Evolutionary conservation across 2,329 filamentous ascomycete species (phyloP).

Genomic region (Trichoderma sp.): DNA sequence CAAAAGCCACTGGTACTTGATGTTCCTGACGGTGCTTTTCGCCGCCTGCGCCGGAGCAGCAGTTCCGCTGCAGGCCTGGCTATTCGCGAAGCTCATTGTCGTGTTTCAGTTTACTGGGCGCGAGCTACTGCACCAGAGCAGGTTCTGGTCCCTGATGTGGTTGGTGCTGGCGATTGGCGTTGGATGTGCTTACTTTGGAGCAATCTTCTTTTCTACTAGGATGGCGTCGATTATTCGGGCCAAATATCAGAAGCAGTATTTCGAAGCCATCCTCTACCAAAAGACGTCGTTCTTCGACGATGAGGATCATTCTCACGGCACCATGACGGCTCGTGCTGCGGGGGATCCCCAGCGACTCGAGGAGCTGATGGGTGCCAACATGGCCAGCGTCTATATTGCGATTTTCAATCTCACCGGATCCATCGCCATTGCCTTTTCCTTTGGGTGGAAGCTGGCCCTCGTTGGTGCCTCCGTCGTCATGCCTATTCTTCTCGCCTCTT

Average conservation of each 20-base stretch:
- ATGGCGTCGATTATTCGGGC: slow-evolving; percentile 49
- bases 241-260: slow-evolving; percentile 58
- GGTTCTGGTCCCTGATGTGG: slow-evolving; percentile 67
- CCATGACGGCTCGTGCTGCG: slow-evolving; percentile 54
- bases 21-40: slow-evolving; percentile 48
- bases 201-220: slow-evolving; percentile 39
- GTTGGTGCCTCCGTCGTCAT: slow-evolving; percentile 61
- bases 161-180: slow-evolving; percentile 53
- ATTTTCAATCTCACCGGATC: slow-evolving; percentile 64
- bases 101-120: slow-evolving; percentile 43
- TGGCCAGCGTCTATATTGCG: slow-evolving; percentile 60
- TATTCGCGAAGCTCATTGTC: slow-evolving; percentile 53
- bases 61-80: slow-evolving; percentile 50
- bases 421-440: slow-evolving; percentile 64
- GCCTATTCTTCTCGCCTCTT: slow-evolving; percentile 46
- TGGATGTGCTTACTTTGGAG: slow-evolving; percentile 50
- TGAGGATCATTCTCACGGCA: slow-evolving; percentile 57
- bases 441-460: slow-evolving; percentile 73
- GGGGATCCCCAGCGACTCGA: slow-evolving; percentile 58
- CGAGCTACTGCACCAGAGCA: slow-evolving; percentile 40
- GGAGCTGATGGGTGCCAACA: slow-evolving; percentile 60
- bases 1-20: slow-evolving; percentile 47
- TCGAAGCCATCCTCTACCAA: slow-evolving; percentile 57
- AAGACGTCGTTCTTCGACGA: slow-evolving; percentile 59
- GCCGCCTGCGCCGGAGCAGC: slow-evolving; percentile 43